These are phyloP conservation scores for Litsea cubeba DNA, from an alignment of 164 flowering plant species.

Conservation along the genomic window DNA sequence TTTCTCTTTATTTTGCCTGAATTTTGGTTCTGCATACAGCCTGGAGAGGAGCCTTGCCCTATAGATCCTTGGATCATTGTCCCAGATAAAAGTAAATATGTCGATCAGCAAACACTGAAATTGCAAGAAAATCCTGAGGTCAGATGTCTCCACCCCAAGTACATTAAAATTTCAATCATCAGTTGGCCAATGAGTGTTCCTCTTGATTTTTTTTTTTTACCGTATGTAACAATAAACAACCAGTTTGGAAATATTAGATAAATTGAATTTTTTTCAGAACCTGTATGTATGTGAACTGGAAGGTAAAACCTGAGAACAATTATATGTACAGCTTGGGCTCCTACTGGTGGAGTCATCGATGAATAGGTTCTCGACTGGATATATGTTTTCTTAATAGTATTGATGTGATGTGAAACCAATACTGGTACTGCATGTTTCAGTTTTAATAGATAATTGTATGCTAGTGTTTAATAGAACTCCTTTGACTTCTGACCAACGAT, in stretches of 20 bases:
- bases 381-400: too few species aligned
- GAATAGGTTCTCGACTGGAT: neutral
- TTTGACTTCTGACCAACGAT: neutral
- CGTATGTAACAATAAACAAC: neutral
- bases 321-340: neutral
- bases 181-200: neutral
- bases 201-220: neutral
- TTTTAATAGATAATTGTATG: neutral
- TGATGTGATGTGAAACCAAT: too few species aligned
- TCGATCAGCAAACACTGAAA: conserved; percentile 96
- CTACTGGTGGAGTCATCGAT: neutral
- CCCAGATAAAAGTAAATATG: conserved; percentile 95
- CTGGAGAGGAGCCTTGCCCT: conserved; percentile 93
- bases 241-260: neutral
- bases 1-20: neutral
- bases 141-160: neutral
- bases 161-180: neutral
- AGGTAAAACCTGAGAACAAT: neutral
- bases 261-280: neutral
- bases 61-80: conserved; percentile 94
- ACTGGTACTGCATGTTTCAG: neutral
- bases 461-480: neutral
- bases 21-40: conserved; percentile 15
- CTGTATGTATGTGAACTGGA: neutral
- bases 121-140: conserved; percentile 99